These are phyloP conservation scores for Fusarium siculi DNA, from an alignment of 2,329 filamentous ascomycete species.

Conservation along the genomic window DNA sequence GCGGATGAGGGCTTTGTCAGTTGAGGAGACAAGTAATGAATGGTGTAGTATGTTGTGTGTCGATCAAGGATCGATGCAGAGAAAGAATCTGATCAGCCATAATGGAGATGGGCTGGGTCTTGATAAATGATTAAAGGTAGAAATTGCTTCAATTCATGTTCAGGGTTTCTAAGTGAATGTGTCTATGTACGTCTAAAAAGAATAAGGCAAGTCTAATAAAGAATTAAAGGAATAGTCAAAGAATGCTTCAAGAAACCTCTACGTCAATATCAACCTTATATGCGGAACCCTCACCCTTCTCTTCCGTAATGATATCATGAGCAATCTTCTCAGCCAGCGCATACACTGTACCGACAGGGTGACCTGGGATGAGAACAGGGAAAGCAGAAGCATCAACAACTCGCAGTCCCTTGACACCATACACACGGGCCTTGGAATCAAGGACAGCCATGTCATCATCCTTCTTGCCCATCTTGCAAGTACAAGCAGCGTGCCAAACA, in stretches of 20 bases:
- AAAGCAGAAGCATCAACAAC: constrained; percentile 32
- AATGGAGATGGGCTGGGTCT: rapidly evolving
- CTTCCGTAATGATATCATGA: constrained; percentile 17
- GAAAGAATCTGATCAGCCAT: not conserved
- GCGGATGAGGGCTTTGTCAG: not conserved
- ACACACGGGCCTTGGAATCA: constrained; percentile 31
- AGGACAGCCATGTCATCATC: constrained; percentile 30
- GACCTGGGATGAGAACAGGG: constrained; percentile 28
- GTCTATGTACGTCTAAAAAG: not conserved
- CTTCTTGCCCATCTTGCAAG: constrained; percentile 37
- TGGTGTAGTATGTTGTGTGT: no score
- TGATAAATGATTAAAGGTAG: no score
- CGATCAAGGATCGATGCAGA: no score
- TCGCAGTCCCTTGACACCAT: constrained; percentile 23
- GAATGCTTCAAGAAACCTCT: not conserved
- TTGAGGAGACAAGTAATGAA: rapidly evolving
- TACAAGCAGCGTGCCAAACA: constrained; percentile 37
- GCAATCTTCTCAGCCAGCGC: constrained; percentile 37
- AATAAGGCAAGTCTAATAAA: not conserved
- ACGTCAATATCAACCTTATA: not conserved
- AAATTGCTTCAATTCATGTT: not conserved
- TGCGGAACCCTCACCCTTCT: not conserved
- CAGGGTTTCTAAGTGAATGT: not conserved
- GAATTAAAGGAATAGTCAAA: not conserved
- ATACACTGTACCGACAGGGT: constrained; percentile 27